These are phyloP conservation scores for Sporothrix pseudoabietina DNA, from an alignment of 2,329 filamentous ascomycete genomes.

Conservation along the genomic window DNA sequence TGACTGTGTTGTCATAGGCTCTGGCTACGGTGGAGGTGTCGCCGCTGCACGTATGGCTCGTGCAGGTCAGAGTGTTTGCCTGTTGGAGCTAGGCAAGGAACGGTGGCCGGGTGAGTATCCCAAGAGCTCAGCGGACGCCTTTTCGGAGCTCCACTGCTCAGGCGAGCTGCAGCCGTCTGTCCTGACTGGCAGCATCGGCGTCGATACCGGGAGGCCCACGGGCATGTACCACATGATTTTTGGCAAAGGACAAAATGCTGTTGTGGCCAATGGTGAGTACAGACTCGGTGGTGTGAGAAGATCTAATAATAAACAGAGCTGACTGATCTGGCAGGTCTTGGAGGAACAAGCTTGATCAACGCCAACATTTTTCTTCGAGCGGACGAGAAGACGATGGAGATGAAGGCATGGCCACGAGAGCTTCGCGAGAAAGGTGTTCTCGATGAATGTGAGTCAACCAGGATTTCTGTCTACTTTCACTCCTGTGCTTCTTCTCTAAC, in stretches of 20 bases:
- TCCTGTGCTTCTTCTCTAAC: neutral
- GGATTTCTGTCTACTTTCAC: neutral
- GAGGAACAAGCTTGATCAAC: slow-evolving; percentile 67
- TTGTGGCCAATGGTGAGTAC: slow-evolving; percentile 54
- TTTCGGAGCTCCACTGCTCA: slow-evolving; percentile 58
- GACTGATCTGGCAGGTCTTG: slow-evolving; percentile 53
- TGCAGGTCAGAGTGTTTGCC: slow-evolving; percentile 60
- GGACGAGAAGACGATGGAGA: slow-evolving; percentile 55
- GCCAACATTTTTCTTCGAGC: slow-evolving; percentile 67
- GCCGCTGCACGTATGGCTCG: slow-evolving; percentile 67
- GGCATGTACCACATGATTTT: slow-evolving; percentile 66
- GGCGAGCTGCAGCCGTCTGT: slow-evolving; percentile 52
- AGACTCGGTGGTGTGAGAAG: neutral
- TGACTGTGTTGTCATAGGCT: slow-evolving; percentile 68
- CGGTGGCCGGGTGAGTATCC: slow-evolving; percentile 69
- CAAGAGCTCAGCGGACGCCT: slow-evolving; percentile 48
- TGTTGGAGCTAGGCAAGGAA: slow-evolving; percentile 66
- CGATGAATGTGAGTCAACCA: slow-evolving; percentile 50
- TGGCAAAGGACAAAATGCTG: slow-evolving; percentile 64
- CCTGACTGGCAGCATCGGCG: slow-evolving; percentile 46
- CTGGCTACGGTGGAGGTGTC: slow-evolving; percentile 68
- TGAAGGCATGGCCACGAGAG: slow-evolving; percentile 62
- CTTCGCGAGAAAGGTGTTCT: slow-evolving; percentile 51
- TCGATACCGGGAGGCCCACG: slow-evolving; percentile 56
- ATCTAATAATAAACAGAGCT: neutral